Conservation (phyloP, 2,329 filamentous ascomycete genomes). For the Albophoma yamanashiensis region DNA sequence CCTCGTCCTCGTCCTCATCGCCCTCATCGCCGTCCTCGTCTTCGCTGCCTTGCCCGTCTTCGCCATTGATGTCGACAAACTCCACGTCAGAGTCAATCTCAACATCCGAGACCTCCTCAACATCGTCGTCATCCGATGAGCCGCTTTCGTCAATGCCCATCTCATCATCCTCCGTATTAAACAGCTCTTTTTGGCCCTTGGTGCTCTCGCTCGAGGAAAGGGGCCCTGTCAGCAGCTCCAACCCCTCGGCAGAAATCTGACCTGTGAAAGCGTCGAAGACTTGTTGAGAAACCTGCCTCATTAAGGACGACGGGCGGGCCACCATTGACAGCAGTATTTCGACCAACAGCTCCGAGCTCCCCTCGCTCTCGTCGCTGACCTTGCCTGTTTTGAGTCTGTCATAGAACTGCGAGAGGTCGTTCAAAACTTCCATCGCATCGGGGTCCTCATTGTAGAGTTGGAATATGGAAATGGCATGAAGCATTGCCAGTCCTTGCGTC, state of each 20-base stretch:
- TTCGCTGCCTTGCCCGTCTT: constrained; percentile 27
- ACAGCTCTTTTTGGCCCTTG: constrained; percentile 77
- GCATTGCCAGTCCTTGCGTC: constrained; percentile 60
- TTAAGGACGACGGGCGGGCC: constrained; percentile 71
- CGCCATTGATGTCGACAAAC: constrained; percentile 32
- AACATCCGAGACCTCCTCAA: constrained; percentile 31
- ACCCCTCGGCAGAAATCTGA: constrained; percentile 60
- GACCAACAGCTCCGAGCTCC: constrained; percentile 61
- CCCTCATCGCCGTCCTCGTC: constrained; percentile 30
- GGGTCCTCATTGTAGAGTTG: constrained; percentile 85
- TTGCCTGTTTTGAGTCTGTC: constrained; percentile 46
- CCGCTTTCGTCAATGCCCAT: constrained; percentile 38
- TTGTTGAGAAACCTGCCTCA: constrained; percentile 77
- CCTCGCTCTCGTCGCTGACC: constrained; percentile 37
- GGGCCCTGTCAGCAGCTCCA: constrained; percentile 57
- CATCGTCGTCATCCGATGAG: constrained; percentile 29
- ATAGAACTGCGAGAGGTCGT: constrained; percentile 70
- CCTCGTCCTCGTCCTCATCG: constrained; percentile 23
- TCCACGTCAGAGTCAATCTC: constrained; percentile 39
- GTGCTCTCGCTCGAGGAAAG: constrained; percentile 70
- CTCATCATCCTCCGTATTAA: constrained; percentile 56
- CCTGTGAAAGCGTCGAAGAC: constrained; percentile 77
- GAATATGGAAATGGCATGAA: constrained; percentile 76
- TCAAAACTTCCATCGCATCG: constrained; percentile 72
- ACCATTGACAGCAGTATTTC: constrained; percentile 88